Evolutionary conservation across 345 rosid species (phyloP), one percentile per base, ranked within the genome.

Genomic region (Eucalyptus globulus): DNA sequence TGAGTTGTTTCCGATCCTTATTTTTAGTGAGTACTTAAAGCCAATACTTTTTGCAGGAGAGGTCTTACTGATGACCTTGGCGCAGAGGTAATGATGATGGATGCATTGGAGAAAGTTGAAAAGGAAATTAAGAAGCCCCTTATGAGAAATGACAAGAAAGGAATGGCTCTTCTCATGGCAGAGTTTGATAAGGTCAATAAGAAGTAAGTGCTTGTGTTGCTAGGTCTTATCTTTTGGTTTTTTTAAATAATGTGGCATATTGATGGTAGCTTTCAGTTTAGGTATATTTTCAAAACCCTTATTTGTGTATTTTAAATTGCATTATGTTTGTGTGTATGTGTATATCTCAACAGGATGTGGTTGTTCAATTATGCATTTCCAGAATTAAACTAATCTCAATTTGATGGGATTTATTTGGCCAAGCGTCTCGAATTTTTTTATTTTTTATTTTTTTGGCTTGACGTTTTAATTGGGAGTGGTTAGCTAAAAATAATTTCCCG

Each of bases 61-160:
- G 98, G 98, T 86, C 94, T 98, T 86, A 88, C 76, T 87, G 99
- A 97, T 92, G 98, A 96, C 89, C 95, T 94, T 80, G 99, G 99
- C 92, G 96, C 94, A 16, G 99, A 98, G 95, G 95, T 95, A 88
- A 94, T 96, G 99, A 97, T 96, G 98, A 94, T 98, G 89, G 98
- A 96, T 90, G 99, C 99, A 86, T 89, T 98, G 91, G 99, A 97
- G 87, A 98, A 98, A 92, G 95, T 97, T 87, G 99, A 98, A 87
- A 96, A 94, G 49, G 98, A 98, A 88, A 93, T 96, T 45, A 97
- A 98, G 94, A 96, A 96, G 90, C 99, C 99, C 93, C 97, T 98
- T 62, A 87, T 98, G 97, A 96, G 99, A 94, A 90, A 93, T 58
- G 99, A 98, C 89, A 94, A 96, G 97, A 94, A 96, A 93, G 97